phyloP scores from a whole-genome alignment of 768 basidiomycete species.

The Trametes punicea region DNA sequence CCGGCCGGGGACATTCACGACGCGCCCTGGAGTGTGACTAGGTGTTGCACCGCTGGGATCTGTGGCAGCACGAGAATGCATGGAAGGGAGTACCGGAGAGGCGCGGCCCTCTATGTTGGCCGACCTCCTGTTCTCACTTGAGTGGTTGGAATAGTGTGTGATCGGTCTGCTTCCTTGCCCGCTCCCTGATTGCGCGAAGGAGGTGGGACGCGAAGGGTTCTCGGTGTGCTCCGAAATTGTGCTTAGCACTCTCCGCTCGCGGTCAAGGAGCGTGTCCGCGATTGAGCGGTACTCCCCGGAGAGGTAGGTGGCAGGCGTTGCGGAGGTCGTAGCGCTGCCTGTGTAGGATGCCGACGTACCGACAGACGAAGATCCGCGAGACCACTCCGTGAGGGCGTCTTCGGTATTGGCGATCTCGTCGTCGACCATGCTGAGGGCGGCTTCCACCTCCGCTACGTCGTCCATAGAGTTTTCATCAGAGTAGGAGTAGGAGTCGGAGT shows the following conservation, averaged over 20 bases:
- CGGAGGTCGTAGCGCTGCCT: constrained; percentile 24
- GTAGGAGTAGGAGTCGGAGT: constrained; percentile 56
- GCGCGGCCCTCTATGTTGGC: constrained; percentile 36
- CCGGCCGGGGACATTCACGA: constrained; percentile 34
- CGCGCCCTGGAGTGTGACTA: constrained; percentile 33
- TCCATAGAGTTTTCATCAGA: constrained; percentile 51
- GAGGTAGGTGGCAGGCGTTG: constrained; percentile 32
- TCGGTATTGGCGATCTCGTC: constrained; percentile 65
- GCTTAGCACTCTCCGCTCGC: constrained; percentile 55
- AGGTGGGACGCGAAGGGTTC: constrained; percentile 57
- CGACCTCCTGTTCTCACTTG: constrained; percentile 47
- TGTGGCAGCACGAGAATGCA: constrained; percentile 56
- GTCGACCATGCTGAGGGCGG: constrained; percentile 61
- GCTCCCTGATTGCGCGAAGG: constrained; percentile 34
- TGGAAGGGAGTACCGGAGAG: constrained; percentile 30
- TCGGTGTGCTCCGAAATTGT: constrained; percentile 80
- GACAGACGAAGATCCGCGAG: constrained; percentile 34
- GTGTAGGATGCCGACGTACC: constrained; percentile 19
- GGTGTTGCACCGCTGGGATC: constrained; percentile 45
- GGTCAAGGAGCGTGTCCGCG: constrained; percentile 39
- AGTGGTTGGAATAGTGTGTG: constrained; percentile 39
- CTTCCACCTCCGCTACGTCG: constrained; percentile 59
- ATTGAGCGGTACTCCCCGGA: constrained; percentile 29
- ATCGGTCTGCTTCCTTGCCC: constrained; percentile 31
- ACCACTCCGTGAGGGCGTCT: constrained; percentile 65